Percentiles rank a stretch among this genome's conserved stretches.
phyloP scores from a whole-genome alignment of 108 stramenopile species.

The Cyclotella baltica region DNA sequence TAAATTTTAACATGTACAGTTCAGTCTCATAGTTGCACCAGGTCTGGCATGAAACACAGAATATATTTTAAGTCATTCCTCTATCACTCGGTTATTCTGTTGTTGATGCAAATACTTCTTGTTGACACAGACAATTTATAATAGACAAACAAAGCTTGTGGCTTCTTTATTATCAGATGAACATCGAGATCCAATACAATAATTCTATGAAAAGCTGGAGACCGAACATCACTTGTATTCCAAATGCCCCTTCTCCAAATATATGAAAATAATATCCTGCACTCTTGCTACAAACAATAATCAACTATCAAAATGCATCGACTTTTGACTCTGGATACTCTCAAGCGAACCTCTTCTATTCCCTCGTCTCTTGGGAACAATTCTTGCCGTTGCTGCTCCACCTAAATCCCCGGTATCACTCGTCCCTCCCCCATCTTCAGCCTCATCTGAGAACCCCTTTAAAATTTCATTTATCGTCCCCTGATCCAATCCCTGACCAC shows the following conservation, averaged over 20 bases:
- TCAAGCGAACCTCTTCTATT: neutral
- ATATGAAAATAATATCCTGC: neutral
- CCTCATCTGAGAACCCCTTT: neutral
- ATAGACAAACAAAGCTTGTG: too few species aligned
- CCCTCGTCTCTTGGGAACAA: too few species aligned
- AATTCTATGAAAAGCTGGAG: too few species aligned
- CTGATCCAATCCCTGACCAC: neutral
- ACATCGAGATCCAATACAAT: too few species aligned
- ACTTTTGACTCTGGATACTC: slow-evolving; percentile 6
- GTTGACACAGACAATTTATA: too few species aligned
- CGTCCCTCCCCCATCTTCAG: neutral
- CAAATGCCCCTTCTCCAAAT: neutral
- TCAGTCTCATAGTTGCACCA: too few species aligned
- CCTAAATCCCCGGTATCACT: neutral
- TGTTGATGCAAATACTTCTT: too few species aligned
- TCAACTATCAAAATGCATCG: neutral
- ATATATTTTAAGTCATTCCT: too few species aligned
- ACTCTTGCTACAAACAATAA: neutral
- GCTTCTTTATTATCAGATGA: too few species aligned
- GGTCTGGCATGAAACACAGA: too few species aligned
- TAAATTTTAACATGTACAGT: too few species aligned
- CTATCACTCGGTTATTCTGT: too few species aligned
- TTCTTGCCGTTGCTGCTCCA: neutral
- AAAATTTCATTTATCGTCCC: neutral
- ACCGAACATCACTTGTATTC: neutral